These are phyloP conservation scores for Diplodia corticola DNA, from an alignment of 2,329 filamentous ascomycete genomes.

Conservation along the genomic window DNA sequence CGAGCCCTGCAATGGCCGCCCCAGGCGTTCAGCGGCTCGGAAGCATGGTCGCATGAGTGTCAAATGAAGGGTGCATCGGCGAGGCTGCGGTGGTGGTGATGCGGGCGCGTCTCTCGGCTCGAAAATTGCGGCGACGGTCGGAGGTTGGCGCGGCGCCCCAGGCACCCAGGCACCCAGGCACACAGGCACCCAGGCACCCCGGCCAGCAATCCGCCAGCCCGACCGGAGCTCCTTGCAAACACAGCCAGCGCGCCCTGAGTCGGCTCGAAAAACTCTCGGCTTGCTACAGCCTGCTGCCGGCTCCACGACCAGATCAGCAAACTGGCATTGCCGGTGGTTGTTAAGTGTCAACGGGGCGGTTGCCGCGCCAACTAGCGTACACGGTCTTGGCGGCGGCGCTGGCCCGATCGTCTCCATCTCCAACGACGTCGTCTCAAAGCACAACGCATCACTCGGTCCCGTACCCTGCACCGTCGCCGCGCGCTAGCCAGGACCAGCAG, in stretches of 20 bases:
- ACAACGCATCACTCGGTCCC: conserved; percentile 19
- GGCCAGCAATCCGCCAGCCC: not conserved
- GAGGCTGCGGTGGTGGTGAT: conserved; percentile 6
- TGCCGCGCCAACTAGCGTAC: conserved; percentile 21
- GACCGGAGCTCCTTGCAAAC: not conserved
- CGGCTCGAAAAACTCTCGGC: too few species aligned
- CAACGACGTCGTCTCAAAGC: conserved; percentile 5
- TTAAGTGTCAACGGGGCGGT: not conserved
- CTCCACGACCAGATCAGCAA: not conserved
- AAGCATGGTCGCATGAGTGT: conserved; percentile 53
- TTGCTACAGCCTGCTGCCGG: too few species aligned
- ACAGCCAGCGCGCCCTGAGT: not conserved
- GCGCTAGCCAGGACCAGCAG: conserved; percentile 14
- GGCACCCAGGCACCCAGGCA: not conserved
- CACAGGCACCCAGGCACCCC: too few species aligned
- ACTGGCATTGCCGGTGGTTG: not conserved
- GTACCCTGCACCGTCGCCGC: conserved; percentile 10
- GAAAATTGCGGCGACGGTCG: conserved; percentile 19
- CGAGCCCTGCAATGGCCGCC: conserved; percentile 38
- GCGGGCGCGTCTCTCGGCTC: not conserved
- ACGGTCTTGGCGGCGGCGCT: conserved; percentile 15
- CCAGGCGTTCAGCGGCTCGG: conserved; percentile 45
- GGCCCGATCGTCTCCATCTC: not conserved
- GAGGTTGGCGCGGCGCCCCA: conserved; percentile 8
- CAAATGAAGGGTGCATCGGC: conserved; percentile 16